Conservation (phyloP, 306 rosid genomes). For the Canavalia gladiata region DNA sequence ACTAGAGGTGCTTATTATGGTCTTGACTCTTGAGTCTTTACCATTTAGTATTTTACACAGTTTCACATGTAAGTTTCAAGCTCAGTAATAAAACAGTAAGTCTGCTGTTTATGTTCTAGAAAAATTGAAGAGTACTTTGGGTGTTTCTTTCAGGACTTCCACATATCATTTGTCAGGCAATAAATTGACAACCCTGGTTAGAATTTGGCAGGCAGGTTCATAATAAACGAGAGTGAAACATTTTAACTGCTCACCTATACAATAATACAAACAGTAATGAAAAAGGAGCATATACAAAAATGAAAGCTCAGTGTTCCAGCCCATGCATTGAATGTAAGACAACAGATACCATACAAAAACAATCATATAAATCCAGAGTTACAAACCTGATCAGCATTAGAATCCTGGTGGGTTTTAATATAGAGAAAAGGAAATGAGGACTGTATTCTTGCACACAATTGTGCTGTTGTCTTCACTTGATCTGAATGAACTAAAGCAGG, state of each 20-base stretch:
- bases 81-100: background rate
- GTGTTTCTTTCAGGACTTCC: constrained; percentile 13
- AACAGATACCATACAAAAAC: constrained; percentile 6
- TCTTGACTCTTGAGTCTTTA: background rate
- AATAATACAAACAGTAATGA: background rate
- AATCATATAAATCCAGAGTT: constrained; percentile 5
- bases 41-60: background rate
- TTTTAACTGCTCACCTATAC: constrained; percentile 10
- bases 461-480: constrained; percentile 23
- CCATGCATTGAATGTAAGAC: constrained; percentile 7
- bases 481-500: constrained; percentile 35
- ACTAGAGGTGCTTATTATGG: constrained; percentile 28
- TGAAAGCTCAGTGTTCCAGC: constrained; percentile 8
- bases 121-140: constrained; percentile 20
- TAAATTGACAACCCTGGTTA: background rate
- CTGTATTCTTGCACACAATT: constrained; percentile 4
- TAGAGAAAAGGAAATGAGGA: background rate
- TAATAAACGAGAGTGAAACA: constrained; percentile 14
- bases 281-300: constrained; percentile 20
- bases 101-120: background rate
- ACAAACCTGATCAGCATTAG: constrained; percentile 32
- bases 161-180: constrained; percentile 15
- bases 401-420: constrained; percentile 9
- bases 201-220: background rate
- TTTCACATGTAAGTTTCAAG: constrained; percentile 11